These are phyloP conservation scores for Eleusine indica DNA, from an alignment of 176 grass and related monocot species.

Conservation along the genomic window DNA sequence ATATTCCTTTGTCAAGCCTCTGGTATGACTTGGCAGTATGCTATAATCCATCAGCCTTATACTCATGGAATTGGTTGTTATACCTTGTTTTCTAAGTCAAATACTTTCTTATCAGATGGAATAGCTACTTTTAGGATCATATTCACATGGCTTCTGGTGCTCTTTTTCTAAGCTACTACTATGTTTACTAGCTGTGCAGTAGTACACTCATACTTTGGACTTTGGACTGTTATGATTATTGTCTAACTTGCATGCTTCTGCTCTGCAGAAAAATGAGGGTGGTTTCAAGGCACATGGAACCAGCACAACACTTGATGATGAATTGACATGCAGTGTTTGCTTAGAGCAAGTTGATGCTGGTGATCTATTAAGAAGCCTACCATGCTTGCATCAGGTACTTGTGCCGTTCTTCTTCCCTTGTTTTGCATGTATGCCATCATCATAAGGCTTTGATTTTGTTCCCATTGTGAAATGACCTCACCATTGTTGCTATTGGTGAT, in stretches of 20 bases:
- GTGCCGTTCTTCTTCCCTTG: constrained; percentile 20
- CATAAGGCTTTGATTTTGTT: background rate
- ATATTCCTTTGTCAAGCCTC: constrained; percentile 29
- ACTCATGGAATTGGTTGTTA: constrained; percentile 20
- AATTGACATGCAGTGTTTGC: constrained; percentile 91
- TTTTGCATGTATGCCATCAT: constrained; percentile 22
- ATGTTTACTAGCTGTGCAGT: background rate
- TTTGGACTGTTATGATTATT: background rate
- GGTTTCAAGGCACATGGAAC: constrained; percentile 51
- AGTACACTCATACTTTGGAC: background rate
- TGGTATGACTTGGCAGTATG: constrained; percentile 5
- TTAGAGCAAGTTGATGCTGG: constrained; percentile 86
- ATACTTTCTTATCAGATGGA: constrained; percentile 6
- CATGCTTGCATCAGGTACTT: constrained; percentile 95
- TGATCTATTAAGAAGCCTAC: constrained; percentile 83
- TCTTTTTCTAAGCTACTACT: background rate
- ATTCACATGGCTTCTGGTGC: background rate
- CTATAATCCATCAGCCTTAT: constrained; percentile 1
- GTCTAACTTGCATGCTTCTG: constrained; percentile 38
- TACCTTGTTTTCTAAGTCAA: constrained; percentile 12
- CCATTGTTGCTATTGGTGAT: constrained; percentile 14
- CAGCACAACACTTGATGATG: constrained; percentile 65
- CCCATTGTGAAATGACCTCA: constrained; percentile 6
- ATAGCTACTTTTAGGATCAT: background rate
- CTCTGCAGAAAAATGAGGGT: constrained; percentile 67